Evolutionary conservation across 2,329 filamentous ascomycete species (phyloP).

Genomic region (Penicillium rolfsii): DNA sequence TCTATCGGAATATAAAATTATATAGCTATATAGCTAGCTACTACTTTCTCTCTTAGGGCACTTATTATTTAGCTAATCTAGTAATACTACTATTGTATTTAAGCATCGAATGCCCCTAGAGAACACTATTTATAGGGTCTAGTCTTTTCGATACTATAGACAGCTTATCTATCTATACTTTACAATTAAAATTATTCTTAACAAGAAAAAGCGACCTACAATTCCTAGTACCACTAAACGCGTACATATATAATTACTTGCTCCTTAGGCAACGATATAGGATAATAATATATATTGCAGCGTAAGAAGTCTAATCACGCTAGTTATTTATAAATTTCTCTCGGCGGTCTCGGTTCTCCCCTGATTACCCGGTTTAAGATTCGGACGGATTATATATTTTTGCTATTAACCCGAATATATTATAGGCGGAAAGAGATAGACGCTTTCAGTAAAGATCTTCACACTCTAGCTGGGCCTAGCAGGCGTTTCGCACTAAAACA

Average conservation of each 20-base stretch:
- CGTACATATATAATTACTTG: neutral
- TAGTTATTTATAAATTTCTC: neutral
- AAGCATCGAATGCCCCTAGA: neutral
- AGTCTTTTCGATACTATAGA: neutral
- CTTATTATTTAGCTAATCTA: conserved; percentile 1
- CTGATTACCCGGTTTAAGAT: neutral
- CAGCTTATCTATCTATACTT: neutral
- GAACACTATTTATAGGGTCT: neutral
- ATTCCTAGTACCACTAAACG: neutral
- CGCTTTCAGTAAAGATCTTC: conserved; percentile 3
- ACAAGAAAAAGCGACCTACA: neutral
- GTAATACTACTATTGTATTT: neutral
- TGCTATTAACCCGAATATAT: neutral
- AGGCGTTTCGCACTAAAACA: neutral
- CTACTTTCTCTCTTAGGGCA: neutral
- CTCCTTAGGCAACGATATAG: neutral
- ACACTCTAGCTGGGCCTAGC: neutral
- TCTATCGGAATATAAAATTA: neutral
- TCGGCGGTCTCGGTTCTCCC: neutral
- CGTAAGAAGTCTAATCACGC: neutral
- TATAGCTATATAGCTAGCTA: neutral
- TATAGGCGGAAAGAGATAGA: neutral
- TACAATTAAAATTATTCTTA: neutral
- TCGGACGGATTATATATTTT: neutral
- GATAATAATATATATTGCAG: neutral